Conservation (phyloP, 2,329 filamentous ascomycete species). For the Colletotrichum endophyticum region DNA sequence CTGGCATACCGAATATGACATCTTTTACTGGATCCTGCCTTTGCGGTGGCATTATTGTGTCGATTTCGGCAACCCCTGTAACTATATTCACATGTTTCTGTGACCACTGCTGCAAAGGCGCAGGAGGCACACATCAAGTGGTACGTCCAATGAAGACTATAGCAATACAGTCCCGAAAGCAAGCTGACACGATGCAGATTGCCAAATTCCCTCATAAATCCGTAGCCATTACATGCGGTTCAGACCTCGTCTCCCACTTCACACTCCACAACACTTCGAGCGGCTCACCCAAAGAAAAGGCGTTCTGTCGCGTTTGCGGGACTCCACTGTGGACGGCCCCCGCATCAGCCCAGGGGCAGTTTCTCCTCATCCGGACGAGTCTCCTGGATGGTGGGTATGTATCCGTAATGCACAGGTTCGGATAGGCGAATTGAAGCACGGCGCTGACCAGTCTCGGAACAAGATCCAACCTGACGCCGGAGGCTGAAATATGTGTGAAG, state of each 20-base stretch:
- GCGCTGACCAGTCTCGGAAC: conserved; percentile 15
- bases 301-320: conserved; percentile 29
- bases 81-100: conserved; percentile 22
- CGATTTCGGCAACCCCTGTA: conserved; percentile 5
- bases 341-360: conserved; percentile 25
- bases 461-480: conserved; percentile 18
- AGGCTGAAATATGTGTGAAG: conserved; percentile 31
- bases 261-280: conserved; percentile 27
- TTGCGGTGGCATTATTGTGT: conserved; percentile 16
- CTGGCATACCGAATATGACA: neutral
- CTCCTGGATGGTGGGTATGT: conserved; percentile 29
- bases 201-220: conserved; percentile 27
- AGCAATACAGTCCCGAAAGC: rapidly evolving
- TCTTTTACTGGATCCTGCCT: conserved; percentile 15
- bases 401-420: neutral
- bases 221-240: conserved; percentile 6
- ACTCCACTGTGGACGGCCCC: conserved; percentile 32
- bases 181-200: conserved; percentile 19
- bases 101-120: conserved; percentile 20
- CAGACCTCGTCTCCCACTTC: conserved; percentile 18
- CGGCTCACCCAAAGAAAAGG: conserved; percentile 27
- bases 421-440: neutral
- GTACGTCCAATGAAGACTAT: neutral
- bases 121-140: conserved; percentile 15
- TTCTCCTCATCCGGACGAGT: conserved; percentile 26